A percentile compares a stretch with the other conserved stretches of the same genome.
These are phyloP conservation scores for Cladophialophora chaetospira DNA, from an alignment of 2,329 filamentous ascomycete genomes.

Conservation along the genomic window DNA sequence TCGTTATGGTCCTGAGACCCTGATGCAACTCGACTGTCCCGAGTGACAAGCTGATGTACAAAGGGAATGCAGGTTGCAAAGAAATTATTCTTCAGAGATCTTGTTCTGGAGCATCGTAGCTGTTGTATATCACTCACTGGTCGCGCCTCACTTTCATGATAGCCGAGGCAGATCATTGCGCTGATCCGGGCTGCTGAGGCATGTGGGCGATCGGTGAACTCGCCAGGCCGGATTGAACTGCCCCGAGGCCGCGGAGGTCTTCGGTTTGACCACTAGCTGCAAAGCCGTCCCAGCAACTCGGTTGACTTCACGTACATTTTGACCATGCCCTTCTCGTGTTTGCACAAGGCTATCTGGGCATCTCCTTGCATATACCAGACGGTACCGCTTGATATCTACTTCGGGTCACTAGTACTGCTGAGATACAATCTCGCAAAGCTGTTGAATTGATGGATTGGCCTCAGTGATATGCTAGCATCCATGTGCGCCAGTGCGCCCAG, in stretches of 20 bases:
- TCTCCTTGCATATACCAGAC: too few relatives aligned
- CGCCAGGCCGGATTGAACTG: not conserved
- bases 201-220: too few relatives aligned
- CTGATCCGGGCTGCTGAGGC: not conserved
- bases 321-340: not conserved
- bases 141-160: not conserved
- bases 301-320: not conserved
- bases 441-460: too few relatives aligned
- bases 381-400: too few relatives aligned
- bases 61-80: too few relatives aligned
- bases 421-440: too few relatives aligned
- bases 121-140: not conserved
- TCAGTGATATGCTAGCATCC: too few relatives aligned
- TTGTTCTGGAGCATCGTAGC: too few relatives aligned
- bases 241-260: not conserved
- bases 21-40: not conserved
- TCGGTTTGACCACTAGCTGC: not conserved
- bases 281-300: not conserved
- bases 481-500: too few relatives aligned
- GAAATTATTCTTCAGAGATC: too few relatives aligned
- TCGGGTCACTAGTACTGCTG: too few relatives aligned
- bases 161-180: slow-evolving; percentile 2
- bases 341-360: not conserved
- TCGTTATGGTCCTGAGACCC: not conserved
- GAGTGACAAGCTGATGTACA: not conserved